phyloP scores from a whole-genome alignment of 805 yeast species.

The Kodamaea kaohsiungensis region DNA sequence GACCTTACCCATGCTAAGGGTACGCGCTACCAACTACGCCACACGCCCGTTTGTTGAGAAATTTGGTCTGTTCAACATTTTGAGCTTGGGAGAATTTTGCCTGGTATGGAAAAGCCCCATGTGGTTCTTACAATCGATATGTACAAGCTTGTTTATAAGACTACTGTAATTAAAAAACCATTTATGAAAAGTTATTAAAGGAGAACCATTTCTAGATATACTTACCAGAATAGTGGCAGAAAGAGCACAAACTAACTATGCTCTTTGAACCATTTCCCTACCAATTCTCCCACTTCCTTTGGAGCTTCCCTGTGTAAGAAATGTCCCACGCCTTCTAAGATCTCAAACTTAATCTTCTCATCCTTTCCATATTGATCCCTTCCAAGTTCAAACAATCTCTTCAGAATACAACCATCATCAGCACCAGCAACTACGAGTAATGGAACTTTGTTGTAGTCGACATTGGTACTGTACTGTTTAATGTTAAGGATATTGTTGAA shows the following conservation, averaged over 20 bases:
- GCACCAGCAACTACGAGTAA: conserved; percentile 37
- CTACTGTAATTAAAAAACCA: too few species aligned
- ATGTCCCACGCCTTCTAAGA: conserved; percentile 34
- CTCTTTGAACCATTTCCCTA: conserved; percentile 29
- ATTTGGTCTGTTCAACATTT: background rate
- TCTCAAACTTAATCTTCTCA: conserved; percentile 24
- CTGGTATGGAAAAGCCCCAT: too few species aligned
- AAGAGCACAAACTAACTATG: too few species aligned
- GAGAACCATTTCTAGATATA: too few species aligned
- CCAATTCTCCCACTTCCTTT: conserved; percentile 22
- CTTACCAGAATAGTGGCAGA: too few species aligned
- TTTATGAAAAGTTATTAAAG: too few species aligned
- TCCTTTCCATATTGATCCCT: conserved; percentile 18
- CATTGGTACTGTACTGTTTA: conserved; percentile 20
- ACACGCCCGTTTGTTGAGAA: conserved; percentile 48
- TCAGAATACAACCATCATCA: conserved; percentile 39
- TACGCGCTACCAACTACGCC: conserved; percentile 86
- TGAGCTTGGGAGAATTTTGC: background rate
- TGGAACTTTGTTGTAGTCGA: conserved; percentile 39
- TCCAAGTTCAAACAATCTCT: conserved; percentile 27
- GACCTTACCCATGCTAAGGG: conserved; percentile 81
- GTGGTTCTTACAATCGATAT: too few species aligned
- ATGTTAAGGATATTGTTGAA: conserved; percentile 17
- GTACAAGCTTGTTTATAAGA: too few species aligned
- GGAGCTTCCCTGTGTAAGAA: conserved; percentile 44